Percentiles rank a stretch among this genome's conserved stretches.
These are phyloP conservation scores for Cyclotella sp. DNA, from an alignment of 108 stramenopile genomes.

Conservation along the genomic window DNA sequence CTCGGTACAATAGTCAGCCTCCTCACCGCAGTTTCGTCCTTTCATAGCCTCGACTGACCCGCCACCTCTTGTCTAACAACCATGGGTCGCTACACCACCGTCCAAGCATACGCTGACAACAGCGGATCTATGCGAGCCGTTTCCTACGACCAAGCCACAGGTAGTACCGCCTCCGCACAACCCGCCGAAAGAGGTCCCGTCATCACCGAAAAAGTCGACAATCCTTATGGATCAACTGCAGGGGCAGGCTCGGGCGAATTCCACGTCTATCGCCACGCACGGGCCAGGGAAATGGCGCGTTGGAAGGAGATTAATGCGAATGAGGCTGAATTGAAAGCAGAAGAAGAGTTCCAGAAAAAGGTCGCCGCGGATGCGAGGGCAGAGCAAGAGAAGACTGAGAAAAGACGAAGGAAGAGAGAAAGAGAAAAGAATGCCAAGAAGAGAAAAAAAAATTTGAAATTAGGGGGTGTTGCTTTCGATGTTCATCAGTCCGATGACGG, in stretches of 20 bases:
- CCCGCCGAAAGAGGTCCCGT: constrained; percentile 46
- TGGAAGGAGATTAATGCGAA: constrained; percentile 68
- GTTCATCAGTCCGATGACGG: constrained; percentile 7
- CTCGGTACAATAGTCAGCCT: no score
- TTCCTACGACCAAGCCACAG: constrained; percentile 80
- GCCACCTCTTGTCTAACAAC: neutral
- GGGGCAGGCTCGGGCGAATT: constrained; percentile 92
- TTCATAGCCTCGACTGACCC: no score
- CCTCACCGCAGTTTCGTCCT: no score
- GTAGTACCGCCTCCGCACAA: constrained; percentile 28
- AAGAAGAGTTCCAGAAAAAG: constrained; percentile 58
- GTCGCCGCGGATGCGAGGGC: constrained; percentile 30
- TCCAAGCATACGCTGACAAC: constrained; percentile 88
- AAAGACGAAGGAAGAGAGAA: constrained; percentile 76
- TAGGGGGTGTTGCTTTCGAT: constrained; percentile 59
- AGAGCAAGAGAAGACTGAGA: constrained; percentile 65
- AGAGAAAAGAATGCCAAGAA: constrained; percentile 86
- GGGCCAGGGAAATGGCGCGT: constrained; percentile 80
- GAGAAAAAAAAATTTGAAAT: constrained; percentile 77
- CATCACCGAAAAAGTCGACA: constrained; percentile 84
- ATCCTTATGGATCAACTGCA: constrained; percentile 89
- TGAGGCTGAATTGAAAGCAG: constrained; percentile 52
- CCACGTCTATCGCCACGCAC: constrained; percentile 91
- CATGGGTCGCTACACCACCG: constrained; percentile 90
- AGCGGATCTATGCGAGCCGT: constrained; percentile 73